A percentile compares a stretch with the other conserved stretches of the same genome.
phyloP scores from a whole-genome alignment of 2,329 filamentous ascomycete species.

The Xenoacremonium recifei region DNA sequence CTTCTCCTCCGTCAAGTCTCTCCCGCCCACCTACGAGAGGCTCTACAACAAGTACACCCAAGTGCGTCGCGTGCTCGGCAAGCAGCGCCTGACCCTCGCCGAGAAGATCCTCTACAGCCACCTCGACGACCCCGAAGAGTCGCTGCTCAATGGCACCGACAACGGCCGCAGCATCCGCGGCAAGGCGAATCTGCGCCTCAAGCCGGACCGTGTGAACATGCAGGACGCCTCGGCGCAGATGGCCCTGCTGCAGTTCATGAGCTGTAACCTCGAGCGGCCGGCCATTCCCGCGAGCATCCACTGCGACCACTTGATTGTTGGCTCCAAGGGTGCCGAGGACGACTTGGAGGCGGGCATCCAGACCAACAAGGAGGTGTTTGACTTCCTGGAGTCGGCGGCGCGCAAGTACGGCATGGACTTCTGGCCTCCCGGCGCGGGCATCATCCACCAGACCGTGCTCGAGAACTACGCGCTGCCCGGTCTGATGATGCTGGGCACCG shows the following conservation, averaged over 20 bases:
- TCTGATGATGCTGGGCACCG: slow-evolving; percentile 97
- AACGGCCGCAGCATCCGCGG: slow-evolving; percentile 84
- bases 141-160: slow-evolving; percentile 76
- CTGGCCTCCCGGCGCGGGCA: slow-evolving; percentile 90
- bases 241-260: slow-evolving; percentile 98
- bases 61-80: slow-evolving; percentile 71
- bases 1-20: slow-evolving; percentile 41
- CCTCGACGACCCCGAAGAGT: slow-evolving; percentile 85
- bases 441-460: slow-evolving; percentile 95
- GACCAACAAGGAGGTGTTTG: slow-evolving; percentile 95
- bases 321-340: slow-evolving; percentile 81
- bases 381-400: slow-evolving; percentile 90
- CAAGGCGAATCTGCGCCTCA: slow-evolving; percentile 90
- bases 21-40: slow-evolving; percentile 75
- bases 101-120: slow-evolving; percentile 99
- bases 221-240: slow-evolving; percentile 98
- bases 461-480: slow-evolving; percentile 98
- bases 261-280: slow-evolving; percentile 82
- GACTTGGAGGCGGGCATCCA: slow-evolving; percentile 84
- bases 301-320: slow-evolving; percentile 98
- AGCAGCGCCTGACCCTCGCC: slow-evolving; percentile 73
- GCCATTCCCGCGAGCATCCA: slow-evolving; percentile 97
- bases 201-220: slow-evolving; percentile 97
- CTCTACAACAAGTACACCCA: slow-evolving; percentile 74
- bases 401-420: slow-evolving; percentile 94